phyloP scores from a whole-genome alignment of 768 basidiomycete genomes.

The Naganishia randhawae region DNA sequence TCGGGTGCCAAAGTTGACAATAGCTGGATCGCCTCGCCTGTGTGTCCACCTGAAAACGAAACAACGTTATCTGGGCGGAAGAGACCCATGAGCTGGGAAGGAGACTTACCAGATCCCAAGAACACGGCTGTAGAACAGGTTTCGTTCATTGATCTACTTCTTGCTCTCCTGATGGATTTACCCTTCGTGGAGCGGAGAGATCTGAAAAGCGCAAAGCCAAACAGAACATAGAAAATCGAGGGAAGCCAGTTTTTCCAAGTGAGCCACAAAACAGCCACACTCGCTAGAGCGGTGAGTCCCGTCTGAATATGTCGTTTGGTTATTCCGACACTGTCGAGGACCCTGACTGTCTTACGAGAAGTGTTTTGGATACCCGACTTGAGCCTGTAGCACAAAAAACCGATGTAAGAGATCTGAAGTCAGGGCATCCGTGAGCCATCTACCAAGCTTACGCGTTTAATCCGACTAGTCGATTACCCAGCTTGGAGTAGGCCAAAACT shows the following conservation, averaged over 20 bases:
- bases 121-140: conserved; percentile 70
- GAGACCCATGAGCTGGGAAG: not conserved
- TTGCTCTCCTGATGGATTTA: not conserved
- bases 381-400: not conserved
- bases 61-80: conserved; percentile 5
- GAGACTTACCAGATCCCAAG: conserved; percentile 76
- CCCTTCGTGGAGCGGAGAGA: not conserved
- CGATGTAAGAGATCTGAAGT: no score
- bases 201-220: conserved; percentile 11
- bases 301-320: not conserved
- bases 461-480: conserved; percentile 11
- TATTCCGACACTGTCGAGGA: not conserved
- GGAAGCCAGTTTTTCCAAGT: conserved; percentile 11
- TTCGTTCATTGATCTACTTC: conserved; percentile 17
- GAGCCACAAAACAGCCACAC: not conserved
- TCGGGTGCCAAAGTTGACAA: conserved; percentile 67
- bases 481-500: not conserved
- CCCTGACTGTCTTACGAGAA: not conserved
- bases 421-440: not conserved
- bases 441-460: not conserved
- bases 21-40: conserved; percentile 74
- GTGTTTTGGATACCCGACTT: conserved; percentile 1
- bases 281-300: not conserved
- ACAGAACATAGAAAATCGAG: not conserved
- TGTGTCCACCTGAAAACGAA: conserved; percentile 74